A percentile compares a stretch with the other conserved stretches of the same genome.
These are phyloP conservation scores for Leccinum pachyderme DNA, from an alignment of 1,284 basidiomycete species.

Conservation along the genomic window DNA sequence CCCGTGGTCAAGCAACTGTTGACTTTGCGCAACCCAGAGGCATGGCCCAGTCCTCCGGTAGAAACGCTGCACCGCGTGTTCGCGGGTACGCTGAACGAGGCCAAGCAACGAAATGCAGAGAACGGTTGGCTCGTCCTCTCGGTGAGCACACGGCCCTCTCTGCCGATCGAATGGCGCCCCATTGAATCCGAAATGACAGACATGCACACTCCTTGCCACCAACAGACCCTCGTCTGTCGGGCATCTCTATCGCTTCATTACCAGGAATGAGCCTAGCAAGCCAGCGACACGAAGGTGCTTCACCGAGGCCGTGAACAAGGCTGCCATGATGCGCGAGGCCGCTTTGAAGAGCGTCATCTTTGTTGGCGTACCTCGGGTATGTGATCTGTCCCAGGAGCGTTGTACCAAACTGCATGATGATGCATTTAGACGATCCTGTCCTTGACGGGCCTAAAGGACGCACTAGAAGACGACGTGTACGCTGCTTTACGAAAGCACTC, in stretches of 20 bases:
- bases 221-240: conserved; percentile 81
- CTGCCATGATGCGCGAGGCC: conserved; percentile 88
- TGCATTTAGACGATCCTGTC: conserved; percentile 73
- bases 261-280: conserved; percentile 48
- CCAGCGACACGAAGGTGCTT: conserved; percentile 43
- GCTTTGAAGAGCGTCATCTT: conserved; percentile 94
- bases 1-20: conserved; percentile 70
- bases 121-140: conserved; percentile 83
- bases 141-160: conserved; percentile 42
- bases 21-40: conserved; percentile 63
- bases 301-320: conserved; percentile 60
- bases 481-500: conserved; percentile 62
- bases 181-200: conserved; percentile 46
- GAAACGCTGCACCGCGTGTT: conserved; percentile 57
- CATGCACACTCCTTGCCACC: conserved; percentile 78
- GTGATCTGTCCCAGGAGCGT: conserved; percentile 11
- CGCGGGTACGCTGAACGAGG: conserved; percentile 58
- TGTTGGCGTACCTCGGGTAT: conserved; percentile 85
- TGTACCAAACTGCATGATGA: conserved; percentile 9
- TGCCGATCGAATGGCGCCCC: conserved; percentile 10
- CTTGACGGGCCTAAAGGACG: conserved; percentile 71
- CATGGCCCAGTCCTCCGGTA: conserved; percentile 57
- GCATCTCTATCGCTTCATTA: conserved; percentile 76
- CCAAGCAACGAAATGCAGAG: conserved; percentile 61
- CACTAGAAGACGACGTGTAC: conserved; percentile 78